Evolutionary conservation across 176 grass and related monocot genomes (phyloP).

Genomic region (Cymbopogon citratus): DNA sequence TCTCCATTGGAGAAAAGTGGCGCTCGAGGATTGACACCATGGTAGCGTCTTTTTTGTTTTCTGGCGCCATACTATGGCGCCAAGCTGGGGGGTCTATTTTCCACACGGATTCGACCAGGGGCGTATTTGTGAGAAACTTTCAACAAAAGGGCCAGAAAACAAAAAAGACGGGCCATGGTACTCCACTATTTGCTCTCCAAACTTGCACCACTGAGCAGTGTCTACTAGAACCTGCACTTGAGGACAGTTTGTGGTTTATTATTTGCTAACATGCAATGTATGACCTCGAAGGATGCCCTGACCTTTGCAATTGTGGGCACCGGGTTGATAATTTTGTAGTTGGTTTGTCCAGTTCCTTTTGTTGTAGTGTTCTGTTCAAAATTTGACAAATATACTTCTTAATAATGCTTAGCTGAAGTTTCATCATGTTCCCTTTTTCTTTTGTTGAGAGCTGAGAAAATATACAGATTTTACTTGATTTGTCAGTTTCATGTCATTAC

Average conservation of each 20-base stretch:
- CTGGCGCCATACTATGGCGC: no score
- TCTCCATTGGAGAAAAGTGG: not conserved
- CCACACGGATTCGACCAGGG: no score
- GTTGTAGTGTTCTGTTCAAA: not conserved
- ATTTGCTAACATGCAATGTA: not conserved
- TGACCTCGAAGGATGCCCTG: not conserved
- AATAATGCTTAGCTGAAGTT: not conserved
- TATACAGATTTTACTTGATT: not conserved
- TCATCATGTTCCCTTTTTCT: not conserved
- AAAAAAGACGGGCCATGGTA: no score
- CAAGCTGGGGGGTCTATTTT: no score
- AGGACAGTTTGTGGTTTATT: not conserved
- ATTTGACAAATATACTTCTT: not conserved
- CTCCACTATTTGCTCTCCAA: not conserved
- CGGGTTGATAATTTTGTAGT: not conserved
- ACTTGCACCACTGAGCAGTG: not conserved
- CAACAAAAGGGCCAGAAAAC: no score
- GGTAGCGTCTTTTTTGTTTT: no score
- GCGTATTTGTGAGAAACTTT: no score
- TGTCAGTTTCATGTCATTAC: not conserved
- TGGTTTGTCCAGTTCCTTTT: not conserved
- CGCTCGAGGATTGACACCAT: not conserved
- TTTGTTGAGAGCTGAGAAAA: not conserved
- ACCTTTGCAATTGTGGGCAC: not conserved
- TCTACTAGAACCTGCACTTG: not conserved